phyloP scores from a whole-genome alignment of 192 early-diverging fungal species.

The Coemansia furcata region DNA sequence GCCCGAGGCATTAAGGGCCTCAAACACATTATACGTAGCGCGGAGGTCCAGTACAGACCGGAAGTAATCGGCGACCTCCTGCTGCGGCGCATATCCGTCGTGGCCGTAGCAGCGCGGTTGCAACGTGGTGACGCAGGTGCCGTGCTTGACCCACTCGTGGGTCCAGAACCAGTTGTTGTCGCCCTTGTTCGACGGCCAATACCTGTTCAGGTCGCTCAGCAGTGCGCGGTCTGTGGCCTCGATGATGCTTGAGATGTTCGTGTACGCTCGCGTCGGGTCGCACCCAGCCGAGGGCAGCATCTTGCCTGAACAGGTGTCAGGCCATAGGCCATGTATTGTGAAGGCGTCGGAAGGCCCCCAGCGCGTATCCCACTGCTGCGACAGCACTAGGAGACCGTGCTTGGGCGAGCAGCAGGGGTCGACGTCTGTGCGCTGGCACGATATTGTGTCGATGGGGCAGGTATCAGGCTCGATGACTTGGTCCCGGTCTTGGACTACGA shows the following conservation, averaged over 20 bases:
- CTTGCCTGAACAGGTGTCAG: constrained; percentile 62
- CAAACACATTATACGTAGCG: constrained; percentile 56
- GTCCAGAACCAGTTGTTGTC: constrained; percentile 78
- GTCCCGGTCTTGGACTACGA: background rate
- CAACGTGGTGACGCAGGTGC: constrained; percentile 70
- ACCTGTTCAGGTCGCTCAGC: constrained; percentile 56
- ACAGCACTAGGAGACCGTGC: constrained; percentile 46
- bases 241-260: constrained; percentile 57
- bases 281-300: constrained; percentile 56
- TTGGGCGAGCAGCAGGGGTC: constrained; percentile 52
- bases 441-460: constrained; percentile 45
- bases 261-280: constrained; percentile 60
- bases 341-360: constrained; percentile 60
- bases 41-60: constrained; percentile 54
- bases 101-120: constrained; percentile 58
- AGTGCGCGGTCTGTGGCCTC: constrained; percentile 6
- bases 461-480: background rate
- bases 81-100: constrained; percentile 35
- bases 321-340: constrained; percentile 80
- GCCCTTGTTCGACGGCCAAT: constrained; percentile 70
- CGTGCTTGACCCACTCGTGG: constrained; percentile 83
- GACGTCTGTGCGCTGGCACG: constrained; percentile 30
- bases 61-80: constrained; percentile 65
- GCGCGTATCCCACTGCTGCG: constrained; percentile 60
- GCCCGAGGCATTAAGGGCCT: constrained; percentile 47